A percentile compares a stretch with the other conserved stretches of the same genome.
Conservation (phyloP, 2,329 filamentous ascomycete species). For the Cordyceps tenuipes region DNA sequence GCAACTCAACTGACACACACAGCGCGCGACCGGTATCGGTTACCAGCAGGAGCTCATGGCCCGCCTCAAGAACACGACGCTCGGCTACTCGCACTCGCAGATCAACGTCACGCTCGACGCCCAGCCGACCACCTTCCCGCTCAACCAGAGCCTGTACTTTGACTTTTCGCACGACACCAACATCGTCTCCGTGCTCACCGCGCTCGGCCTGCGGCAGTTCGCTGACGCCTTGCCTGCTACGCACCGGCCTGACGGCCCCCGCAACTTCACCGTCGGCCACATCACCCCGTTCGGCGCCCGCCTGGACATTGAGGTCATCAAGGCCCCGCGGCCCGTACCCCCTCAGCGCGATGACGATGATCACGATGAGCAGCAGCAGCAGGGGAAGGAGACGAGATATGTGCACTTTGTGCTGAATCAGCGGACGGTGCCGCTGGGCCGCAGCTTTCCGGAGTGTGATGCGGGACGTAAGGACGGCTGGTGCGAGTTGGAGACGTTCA, state of each 20-base stretch:
- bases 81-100: slow-evolving; percentile 49
- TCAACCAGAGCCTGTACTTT: slow-evolving; percentile 65
- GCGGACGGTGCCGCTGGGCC: slow-evolving; percentile 60
- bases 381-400: slow-evolving; percentile 48
- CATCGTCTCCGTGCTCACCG: slow-evolving; percentile 60
- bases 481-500: slow-evolving; percentile 64
- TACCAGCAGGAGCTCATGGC: slow-evolving; percentile 67
- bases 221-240: slow-evolving; percentile 47
- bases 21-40: slow-evolving; percentile 63
- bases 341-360: slow-evolving; percentile 46
- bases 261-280: slow-evolving; percentile 58
- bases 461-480: slow-evolving; percentile 59
- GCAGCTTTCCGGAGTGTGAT: slow-evolving; percentile 58
- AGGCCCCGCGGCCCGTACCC: slow-evolving; percentile 53
- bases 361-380: slow-evolving; percentile 25
- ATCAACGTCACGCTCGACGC: slow-evolving; percentile 65
- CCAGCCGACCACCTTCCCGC: slow-evolving; percentile 60
- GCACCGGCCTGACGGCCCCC: slow-evolving; percentile 45
- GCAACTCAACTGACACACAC: not conserved
- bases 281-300: slow-evolving; percentile 64
- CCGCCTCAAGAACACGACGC: slow-evolving; percentile 58
- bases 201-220: slow-evolving; percentile 67
- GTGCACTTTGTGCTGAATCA: slow-evolving; percentile 70
- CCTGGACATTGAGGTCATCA: slow-evolving; percentile 67
- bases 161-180: slow-evolving; percentile 75